Evolutionary conservation across 345 rosid species (phyloP).

Genomic region (Lepidium aucheri): DNA sequence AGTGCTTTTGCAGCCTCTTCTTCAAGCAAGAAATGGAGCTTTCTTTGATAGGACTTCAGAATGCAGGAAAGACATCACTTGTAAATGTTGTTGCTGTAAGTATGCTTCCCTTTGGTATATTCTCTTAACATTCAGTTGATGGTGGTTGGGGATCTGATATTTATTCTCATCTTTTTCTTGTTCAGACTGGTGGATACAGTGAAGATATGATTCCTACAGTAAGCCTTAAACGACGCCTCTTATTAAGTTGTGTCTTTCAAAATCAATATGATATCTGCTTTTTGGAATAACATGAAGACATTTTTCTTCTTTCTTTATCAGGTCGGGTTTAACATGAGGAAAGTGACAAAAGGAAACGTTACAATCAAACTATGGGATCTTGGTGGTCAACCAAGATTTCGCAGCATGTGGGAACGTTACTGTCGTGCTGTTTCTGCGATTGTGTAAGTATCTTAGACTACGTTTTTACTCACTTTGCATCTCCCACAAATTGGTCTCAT

Average conservation of each 20-base stretch:
- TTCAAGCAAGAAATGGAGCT: slow-evolving; percentile 89
- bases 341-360: slow-evolving; percentile 77
- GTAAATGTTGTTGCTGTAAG: slow-evolving; percentile 78
- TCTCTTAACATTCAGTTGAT: neutral
- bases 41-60: slow-evolving; percentile 77
- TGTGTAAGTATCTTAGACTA: slow-evolving; percentile 31
- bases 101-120: neutral
- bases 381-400: slow-evolving; percentile 73
- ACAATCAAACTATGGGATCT: slow-evolving; percentile 88
- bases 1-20: slow-evolving; percentile 48
- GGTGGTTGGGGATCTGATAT: neutral
- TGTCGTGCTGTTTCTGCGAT: slow-evolving; percentile 72
- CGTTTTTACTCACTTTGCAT: neutral
- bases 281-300: neutral
- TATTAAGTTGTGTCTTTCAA: neutral
- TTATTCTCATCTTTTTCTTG: neutral
- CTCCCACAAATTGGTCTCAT: neutral
- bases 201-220: slow-evolving; percentile 97
- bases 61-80: slow-evolving; percentile 86
- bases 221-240: neutral
- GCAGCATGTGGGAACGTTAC: slow-evolving; percentile 79
- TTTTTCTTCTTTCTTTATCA: slow-evolving; percentile 13
- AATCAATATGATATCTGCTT: neutral
- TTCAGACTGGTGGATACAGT: slow-evolving; percentile 76
- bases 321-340: slow-evolving; percentile 91